Percentiles rank a stretch among this genome's conserved stretches.
These are phyloP conservation scores for Epichloe elymi DNA, from an alignment of 2,329 filamentous ascomycete genomes.

Conservation along the genomic window DNA sequence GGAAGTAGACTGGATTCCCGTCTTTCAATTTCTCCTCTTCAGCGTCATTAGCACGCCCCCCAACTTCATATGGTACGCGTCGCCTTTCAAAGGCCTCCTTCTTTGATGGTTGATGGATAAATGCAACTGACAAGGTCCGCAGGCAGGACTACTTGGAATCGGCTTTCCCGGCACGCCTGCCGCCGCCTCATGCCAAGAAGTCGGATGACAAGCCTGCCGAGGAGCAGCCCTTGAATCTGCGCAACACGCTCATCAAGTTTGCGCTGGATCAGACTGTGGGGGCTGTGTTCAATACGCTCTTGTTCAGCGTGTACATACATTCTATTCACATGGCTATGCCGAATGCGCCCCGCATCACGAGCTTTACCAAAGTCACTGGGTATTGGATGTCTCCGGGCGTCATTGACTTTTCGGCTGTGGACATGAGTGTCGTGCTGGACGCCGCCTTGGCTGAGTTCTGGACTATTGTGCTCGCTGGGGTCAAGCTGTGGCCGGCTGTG, in stretches of 20 bases:
- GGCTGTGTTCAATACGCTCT: conserved; percentile 49
- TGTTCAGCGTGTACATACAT: conserved; percentile 48
- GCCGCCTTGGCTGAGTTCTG: conserved; percentile 43
- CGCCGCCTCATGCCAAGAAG: conserved; percentile 12
- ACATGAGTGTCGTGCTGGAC: conserved; percentile 30
- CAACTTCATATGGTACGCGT: conserved; percentile 64
- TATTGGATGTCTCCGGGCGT: conserved; percentile 26
- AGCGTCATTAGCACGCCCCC: conserved; percentile 65
- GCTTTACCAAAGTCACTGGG: conserved; percentile 19
- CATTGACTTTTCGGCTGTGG: conserved; percentile 31
- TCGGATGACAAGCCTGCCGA: conserved; percentile 7
- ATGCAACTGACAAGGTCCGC: conserved; percentile 4
- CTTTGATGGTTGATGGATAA: rapidly evolving
- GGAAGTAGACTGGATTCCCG: conserved; percentile 47
- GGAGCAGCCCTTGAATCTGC: conserved; percentile 33
- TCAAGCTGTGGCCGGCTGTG: conserved; percentile 56
- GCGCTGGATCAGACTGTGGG: conserved; percentile 56
- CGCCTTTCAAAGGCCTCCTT: background rate
- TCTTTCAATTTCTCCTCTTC: conserved; percentile 68
- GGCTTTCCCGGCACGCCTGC: conserved; percentile 51
- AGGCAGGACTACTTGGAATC: conserved; percentile 67
- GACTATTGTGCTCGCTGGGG: conserved; percentile 53
- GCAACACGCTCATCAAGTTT: conserved; percentile 56
- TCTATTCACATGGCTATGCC: conserved; percentile 39
- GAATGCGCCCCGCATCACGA: conserved; percentile 24